Evolutionary conservation across 2,329 filamentous ascomycete species (phyloP).

Genomic region (Rutstroemia sp.): DNA sequence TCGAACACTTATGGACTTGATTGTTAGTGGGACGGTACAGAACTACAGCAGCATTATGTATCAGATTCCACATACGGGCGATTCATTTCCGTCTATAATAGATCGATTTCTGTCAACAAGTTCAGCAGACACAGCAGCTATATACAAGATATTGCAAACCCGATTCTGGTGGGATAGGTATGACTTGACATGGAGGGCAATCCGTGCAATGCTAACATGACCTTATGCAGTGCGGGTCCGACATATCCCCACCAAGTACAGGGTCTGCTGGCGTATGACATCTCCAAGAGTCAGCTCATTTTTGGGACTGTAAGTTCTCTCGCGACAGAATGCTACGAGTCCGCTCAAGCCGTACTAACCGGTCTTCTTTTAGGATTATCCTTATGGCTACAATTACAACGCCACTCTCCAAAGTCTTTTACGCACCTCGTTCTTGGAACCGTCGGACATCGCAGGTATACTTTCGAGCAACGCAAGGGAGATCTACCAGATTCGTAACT

Average conservation of each 20-base stretch:
- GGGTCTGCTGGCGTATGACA: neutral
- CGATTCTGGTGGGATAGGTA: constrained; percentile 3
- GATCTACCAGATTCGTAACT: neutral
- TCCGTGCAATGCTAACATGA: neutral
- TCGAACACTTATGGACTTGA: neutral
- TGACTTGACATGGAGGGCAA: neutral
- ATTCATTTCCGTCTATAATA: neutral
- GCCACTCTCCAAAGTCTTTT: neutral
- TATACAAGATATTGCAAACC: neutral
- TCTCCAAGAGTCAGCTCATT: neutral
- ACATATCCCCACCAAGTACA: neutral
- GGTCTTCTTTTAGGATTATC: neutral
- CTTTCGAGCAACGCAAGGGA: neutral
- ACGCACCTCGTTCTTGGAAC: neutral
- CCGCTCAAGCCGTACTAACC: neutral
- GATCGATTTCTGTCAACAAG: neutral
- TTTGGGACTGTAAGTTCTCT: neutral
- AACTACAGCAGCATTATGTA: neutral
- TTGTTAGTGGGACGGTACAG: neutral
- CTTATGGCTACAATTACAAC: neutral
- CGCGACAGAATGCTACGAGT: neutral
- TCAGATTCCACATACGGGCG: neutral
- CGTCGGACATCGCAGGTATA: neutral
- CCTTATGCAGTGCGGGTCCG: neutral
- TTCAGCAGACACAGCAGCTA: neutral